phyloP scores from a whole-genome alignment of 116 monocot genomes.

The Dioscorea cayenensis region DNA sequence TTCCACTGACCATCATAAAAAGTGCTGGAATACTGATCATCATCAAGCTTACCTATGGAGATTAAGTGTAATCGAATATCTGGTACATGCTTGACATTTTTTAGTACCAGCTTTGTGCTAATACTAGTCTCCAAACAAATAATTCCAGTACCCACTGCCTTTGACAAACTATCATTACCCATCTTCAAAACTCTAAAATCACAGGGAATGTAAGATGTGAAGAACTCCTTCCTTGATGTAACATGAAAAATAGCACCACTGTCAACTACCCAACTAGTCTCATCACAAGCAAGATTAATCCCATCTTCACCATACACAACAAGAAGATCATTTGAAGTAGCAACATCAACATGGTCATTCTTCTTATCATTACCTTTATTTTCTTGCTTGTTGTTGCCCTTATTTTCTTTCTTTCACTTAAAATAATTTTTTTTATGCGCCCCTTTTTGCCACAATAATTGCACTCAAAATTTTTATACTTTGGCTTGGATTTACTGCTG shows the following conservation, averaged over 20 bases:
- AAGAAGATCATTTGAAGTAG: background rate
- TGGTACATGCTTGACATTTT: slow-evolving; percentile 13
- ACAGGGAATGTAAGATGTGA: slow-evolving; percentile 1
- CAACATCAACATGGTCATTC: background rate
- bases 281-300: background rate
- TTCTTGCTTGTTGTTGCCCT: slow-evolving; percentile 2
- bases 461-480: too few relatives aligned
- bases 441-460: slow-evolving; percentile 3
- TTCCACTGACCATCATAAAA: slow-evolving; percentile 6
- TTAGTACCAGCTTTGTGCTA: slow-evolving; percentile 3
- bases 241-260: slow-evolving; percentile 3
- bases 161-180: slow-evolving; percentile 8
- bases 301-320: background rate
- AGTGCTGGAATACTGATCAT: background rate
- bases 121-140: slow-evolving; percentile 6
- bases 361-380: background rate
- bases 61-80: slow-evolving; percentile 19
- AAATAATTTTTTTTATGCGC: background rate
- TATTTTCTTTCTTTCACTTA: slow-evolving; percentile 2
- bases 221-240: slow-evolving; percentile 7
- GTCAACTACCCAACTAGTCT: slow-evolving; percentile 10
- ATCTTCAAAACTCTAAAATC: slow-evolving; percentile 21
- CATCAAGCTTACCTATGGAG: background rate
- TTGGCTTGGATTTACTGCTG: slow-evolving; percentile 1
- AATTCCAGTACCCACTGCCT: slow-evolving; percentile 8